A percentile compares a stretch with the other conserved stretches of the same genome.
These are phyloP conservation scores for Didymosphaeria variabile DNA, from an alignment of 2,329 filamentous ascomycete species.

Conservation along the genomic window DNA sequence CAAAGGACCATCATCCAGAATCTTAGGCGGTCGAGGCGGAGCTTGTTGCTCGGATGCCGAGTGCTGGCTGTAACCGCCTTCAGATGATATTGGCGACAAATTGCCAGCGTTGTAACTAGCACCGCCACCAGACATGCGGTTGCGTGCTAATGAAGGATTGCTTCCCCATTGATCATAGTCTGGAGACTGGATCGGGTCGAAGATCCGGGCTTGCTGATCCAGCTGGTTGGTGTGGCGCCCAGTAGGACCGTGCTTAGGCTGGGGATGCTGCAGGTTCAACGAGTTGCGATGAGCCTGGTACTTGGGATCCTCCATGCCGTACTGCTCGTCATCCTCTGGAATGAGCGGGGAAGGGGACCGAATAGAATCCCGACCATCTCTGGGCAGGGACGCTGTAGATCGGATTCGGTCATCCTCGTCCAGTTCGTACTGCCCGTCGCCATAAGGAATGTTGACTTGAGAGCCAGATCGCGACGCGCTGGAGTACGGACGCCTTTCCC, in stretches of 20 bases:
- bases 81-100: conserved; percentile 49
- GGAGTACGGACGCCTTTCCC: conserved; percentile 69
- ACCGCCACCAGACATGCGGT: conserved; percentile 48
- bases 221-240: conserved; percentile 77
- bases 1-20: conserved; percentile 66
- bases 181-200: conserved; percentile 56
- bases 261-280: conserved; percentile 80
- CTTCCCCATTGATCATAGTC: conserved; percentile 61
- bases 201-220: conserved; percentile 76
- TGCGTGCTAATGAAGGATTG: conserved; percentile 53
- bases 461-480: conserved; percentile 80
- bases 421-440: conserved; percentile 69
- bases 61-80: conserved; percentile 50
- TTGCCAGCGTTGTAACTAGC: conserved; percentile 43
- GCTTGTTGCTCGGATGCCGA: conserved; percentile 49
- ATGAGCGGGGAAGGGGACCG: conserved; percentile 60
- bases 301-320: conserved; percentile 70
- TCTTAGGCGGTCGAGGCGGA: conserved; percentile 62
- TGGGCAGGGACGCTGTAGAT: conserved; percentile 49
- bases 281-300: conserved; percentile 85
- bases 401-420: conserved; percentile 66
- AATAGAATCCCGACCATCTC: conserved; percentile 36
- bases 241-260: conserved; percentile 77
- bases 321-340: conserved; percentile 59
- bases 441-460: conserved; percentile 69